Evolutionary conservation across 257 asterid species (phyloP).

Genomic region (Eustoma russellianum): DNA sequence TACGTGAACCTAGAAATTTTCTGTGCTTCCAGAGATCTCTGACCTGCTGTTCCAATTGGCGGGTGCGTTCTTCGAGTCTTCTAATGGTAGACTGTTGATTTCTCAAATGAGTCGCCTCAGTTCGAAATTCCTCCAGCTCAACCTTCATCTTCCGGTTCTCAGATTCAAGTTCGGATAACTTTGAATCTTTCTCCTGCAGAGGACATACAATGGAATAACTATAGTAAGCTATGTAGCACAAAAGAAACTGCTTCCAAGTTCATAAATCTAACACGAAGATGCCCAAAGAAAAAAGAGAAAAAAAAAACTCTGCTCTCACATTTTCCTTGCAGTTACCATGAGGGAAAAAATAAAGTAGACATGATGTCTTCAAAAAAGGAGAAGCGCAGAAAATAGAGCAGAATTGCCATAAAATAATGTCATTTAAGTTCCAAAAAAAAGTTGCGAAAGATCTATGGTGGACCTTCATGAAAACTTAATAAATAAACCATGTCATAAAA

Average conservation of each 20-base stretch:
- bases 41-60: slow-evolving; percentile 98
- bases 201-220: not conserved
- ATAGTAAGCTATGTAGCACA: slow-evolving; percentile 1
- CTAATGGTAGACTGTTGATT: slow-evolving; percentile 96
- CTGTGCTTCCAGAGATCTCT: slow-evolving; percentile 1
- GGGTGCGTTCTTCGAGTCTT: slow-evolving; percentile 96
- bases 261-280: too few relatives aligned
- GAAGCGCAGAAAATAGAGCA: too few relatives aligned
- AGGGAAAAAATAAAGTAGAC: too few relatives aligned
- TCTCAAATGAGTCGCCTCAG: slow-evolving; percentile 93
- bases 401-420: too few relatives aligned
- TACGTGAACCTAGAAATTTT: slow-evolving; percentile 5
- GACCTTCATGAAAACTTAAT: too few relatives aligned
- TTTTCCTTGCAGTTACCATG: too few relatives aligned
- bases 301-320: too few relatives aligned
- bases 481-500: too few relatives aligned
- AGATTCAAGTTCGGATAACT: slow-evolving; percentile 78
- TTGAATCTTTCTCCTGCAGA: slow-evolving; percentile 83
- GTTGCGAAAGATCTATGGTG: too few relatives aligned
- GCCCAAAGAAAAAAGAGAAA: too few relatives aligned
- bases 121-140: slow-evolving; percentile 95
- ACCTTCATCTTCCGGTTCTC: slow-evolving; percentile 97
- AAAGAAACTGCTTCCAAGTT: not conserved
- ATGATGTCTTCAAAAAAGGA: too few relatives aligned
- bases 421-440: too few relatives aligned